Percentiles rank a stretch among this genome's conserved stretches.
These are phyloP conservation scores for Epichloe uncinata DNA, from an alignment of 2,329 filamentous ascomycete species.

Conservation along the genomic window DNA sequence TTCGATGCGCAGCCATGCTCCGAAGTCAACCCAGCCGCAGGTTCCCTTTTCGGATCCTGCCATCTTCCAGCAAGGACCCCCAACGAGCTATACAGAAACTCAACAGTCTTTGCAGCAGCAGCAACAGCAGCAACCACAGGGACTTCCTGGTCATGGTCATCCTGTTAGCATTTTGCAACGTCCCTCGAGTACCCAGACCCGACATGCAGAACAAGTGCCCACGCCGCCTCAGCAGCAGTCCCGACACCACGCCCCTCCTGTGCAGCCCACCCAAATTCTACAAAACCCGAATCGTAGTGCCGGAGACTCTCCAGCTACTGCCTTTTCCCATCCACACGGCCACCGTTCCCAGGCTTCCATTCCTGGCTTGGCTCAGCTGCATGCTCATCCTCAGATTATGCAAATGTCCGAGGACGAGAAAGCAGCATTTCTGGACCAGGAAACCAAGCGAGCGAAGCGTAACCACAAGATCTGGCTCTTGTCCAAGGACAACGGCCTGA, in stretches of 20 bases:
- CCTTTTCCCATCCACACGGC: conserved; percentile 23
- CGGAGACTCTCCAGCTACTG: conserved; percentile 28
- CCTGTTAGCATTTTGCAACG: conserved; percentile 44
- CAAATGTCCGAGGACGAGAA: conserved; percentile 76
- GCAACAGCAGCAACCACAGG: conserved; percentile 16
- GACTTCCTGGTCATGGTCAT: conserved; percentile 28
- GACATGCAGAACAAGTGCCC: conserved; percentile 14
- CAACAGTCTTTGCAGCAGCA: conserved; percentile 10
- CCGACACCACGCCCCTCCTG: conserved; percentile 25
- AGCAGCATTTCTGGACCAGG: conserved; percentile 70
- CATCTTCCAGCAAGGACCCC: conserved; percentile 14
- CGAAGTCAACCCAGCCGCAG: conserved; percentile 29
- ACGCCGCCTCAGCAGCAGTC: conserved; percentile 11
- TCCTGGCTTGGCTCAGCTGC: conserved; percentile 19
- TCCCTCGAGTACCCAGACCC: conserved; percentile 28
- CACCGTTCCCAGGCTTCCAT: conserved; percentile 39
- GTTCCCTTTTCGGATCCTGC: conserved; percentile 21
- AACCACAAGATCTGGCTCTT: conserved; percentile 96
- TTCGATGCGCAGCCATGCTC: conserved; percentile 63
- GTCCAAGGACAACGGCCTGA: conserved; percentile 88
- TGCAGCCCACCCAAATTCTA: conserved; percentile 59
- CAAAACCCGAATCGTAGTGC: conserved; percentile 62
- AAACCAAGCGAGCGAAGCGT: conserved; percentile 87
- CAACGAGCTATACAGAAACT: conserved; percentile 12
- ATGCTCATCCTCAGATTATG: conserved; percentile 35